phyloP scores from a whole-genome alignment of 345 rosid species.

The Kandelia obovata region DNA sequence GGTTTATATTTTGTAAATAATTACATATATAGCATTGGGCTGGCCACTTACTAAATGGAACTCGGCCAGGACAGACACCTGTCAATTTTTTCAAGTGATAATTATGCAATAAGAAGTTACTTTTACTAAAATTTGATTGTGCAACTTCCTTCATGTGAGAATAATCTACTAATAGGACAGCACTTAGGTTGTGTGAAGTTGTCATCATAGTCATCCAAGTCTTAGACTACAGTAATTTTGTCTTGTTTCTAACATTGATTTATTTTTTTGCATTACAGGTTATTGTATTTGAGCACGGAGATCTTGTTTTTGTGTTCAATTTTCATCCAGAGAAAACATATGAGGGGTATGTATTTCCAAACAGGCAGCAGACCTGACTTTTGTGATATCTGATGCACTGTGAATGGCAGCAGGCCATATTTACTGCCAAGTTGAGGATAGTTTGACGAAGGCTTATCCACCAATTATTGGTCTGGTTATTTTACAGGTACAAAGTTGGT shows the following conservation, averaged over 20 bases:
- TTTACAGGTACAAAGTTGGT: constrained; percentile 68
- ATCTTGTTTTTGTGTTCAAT: constrained; percentile 71
- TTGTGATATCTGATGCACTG: not conserved
- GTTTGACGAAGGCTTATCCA: not conserved
- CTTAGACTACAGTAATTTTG: not conserved
- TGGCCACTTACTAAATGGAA: too few species aligned
- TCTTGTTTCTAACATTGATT: constrained; percentile 4
- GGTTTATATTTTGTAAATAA: not conserved
- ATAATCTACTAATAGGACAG: not conserved
- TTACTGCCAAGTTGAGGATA: not conserved
- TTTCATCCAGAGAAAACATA: constrained; percentile 67
- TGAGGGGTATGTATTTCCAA: constrained; percentile 46
- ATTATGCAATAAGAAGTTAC: not conserved
- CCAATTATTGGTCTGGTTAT: constrained; percentile 1
- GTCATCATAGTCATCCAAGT: too few species aligned
- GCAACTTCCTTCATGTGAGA: not conserved
- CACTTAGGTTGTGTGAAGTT: too few species aligned
- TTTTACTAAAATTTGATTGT: too few species aligned
- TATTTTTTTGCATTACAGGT: constrained; percentile 41
- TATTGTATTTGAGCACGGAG: constrained; percentile 74
- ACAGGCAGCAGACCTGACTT: not conserved
- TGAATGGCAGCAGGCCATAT: not conserved
- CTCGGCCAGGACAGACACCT: too few species aligned
- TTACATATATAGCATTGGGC: too few species aligned
- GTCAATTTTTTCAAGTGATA: too few species aligned